Evolutionary conservation across 83 land plant species (phyloP).

Genomic region (Larix sibirica): DNA sequence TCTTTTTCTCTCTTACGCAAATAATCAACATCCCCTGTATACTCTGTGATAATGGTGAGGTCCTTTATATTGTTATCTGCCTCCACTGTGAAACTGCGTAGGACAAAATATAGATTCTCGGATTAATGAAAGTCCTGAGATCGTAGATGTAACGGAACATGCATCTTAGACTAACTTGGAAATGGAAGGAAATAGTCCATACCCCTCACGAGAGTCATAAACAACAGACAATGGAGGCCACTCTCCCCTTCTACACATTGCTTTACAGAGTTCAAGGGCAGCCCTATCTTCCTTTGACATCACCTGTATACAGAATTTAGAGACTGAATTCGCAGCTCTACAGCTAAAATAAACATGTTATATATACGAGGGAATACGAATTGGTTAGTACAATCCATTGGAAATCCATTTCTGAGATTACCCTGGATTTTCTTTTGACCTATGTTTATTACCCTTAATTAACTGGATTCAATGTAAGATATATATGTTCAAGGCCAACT

Average conservation of each 20-base stretch:
- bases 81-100: constrained; percentile 92
- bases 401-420: neutral
- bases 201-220: constrained; percentile 92
- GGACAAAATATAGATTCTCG: neutral
- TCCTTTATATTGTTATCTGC: constrained; percentile 88
- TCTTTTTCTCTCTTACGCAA: constrained; percentile 79
- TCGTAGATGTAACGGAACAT: neutral
- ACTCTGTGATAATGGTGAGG: constrained; percentile 87
- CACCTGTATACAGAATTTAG: constrained; percentile 39
- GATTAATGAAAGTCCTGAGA: neutral
- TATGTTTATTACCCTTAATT: neutral
- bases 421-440: neutral
- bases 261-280: constrained; percentile 73
- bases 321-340: neutral
- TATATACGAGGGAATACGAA: neutral
- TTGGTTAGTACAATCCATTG: neutral
- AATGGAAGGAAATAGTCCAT: neutral
- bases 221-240: constrained; percentile 92
- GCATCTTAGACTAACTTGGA: neutral
- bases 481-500: neutral
- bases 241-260: constrained; percentile 86
- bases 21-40: constrained; percentile 95
- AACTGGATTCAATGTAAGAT: neutral
- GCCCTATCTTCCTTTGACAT: constrained; percentile 81
- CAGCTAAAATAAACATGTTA: neutral